Evolutionary conservation across 2,329 filamentous ascomycete species (phyloP), one percentile per base, ranked within the genome.

Genomic region (Fusarium setosum): DNA sequence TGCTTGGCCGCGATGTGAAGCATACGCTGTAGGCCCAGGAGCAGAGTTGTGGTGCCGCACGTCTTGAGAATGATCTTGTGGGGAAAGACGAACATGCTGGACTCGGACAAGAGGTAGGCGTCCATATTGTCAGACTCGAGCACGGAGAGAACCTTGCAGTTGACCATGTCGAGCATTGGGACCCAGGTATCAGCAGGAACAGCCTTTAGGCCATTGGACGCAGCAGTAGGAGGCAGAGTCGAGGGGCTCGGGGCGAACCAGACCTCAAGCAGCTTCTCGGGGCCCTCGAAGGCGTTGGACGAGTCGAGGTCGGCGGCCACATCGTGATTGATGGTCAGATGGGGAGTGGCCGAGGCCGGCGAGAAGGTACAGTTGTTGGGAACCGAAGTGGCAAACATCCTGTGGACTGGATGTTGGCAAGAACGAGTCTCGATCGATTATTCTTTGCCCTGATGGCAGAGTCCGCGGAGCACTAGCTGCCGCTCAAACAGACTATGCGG

Each of bases 51-150:
- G 21, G 96, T 99, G 61, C 96, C 96, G 74, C 96, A 99, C 8
- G 96, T 99, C 88, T 99, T 99, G 70, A 99, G 84, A 62, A 99
- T 97, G 67, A 99, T 87, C 85, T 99, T 99, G 87, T 99, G 96
- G n/a, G 94, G 94, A 80, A 97, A 99, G 72, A 99, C 93, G 77
- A 99, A 99, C 94, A 99, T 97, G 91, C 96, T 98, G 37, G 96
- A 98, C 82, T 99, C 96, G 65, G 96, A 99, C 56, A 99, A 86
- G 7, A 99, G 88, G 77, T 99, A 99, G 68, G 96, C 95, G 76
- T 99, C 96, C 72, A 98, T 92, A 75, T 95, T 90, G 66, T 97
- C 94, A 21, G 95, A 97, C 76, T 95, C 90, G 66, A 99, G 88
- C 64, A 97, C 91, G 5, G 96, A 99, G 56, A 99, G 85, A 55